Base-by-base conservation (phyloP, 139 green algal genomes). In the Chlamydomonas sp. region DNA sequence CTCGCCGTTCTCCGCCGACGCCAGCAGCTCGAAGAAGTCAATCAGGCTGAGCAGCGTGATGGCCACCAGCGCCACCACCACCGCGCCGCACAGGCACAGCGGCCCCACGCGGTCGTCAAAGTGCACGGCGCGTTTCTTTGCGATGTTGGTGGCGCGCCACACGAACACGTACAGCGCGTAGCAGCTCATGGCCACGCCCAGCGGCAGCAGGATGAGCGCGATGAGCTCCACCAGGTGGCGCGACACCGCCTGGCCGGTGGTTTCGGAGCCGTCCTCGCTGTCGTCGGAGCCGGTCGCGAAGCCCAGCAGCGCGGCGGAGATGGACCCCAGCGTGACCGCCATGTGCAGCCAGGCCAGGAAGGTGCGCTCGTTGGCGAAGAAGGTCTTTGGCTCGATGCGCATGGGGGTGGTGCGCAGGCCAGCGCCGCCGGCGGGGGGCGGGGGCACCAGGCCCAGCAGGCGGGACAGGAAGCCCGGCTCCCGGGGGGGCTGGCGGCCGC, bases 261-360 rank as follows among this genome's bases (percentile, higher is more conserved):
- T 63, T 7, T 71, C 78, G 14, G 9, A 17, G 10, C 76, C 71
- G 3, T 20, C 5, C 64, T 75, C 71, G 49, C 83, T 73, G 59
- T n/a, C 68, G 0, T 84, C 85, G 72, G 80, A 16, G 86, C 90
- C 87, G 61, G 87, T 73, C 1, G 92, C 90, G 83, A 97, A 96
- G n/a, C 95, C 95, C 62, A 97, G 91, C 91, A 98, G 91, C 66
- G 95, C 95, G 2, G 95, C 91, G 17, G 91, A 89, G 75, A 98
- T 96, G 73, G 87, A 97, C 17, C 96, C 96, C 12, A 98, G 91
- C 49, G 96, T 98, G 79, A 99, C 92, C 1, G 95, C 93, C 97
- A 99, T 99, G 92, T 98, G 95, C 74, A 99, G 93, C 97, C 97
- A 99, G 8, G 94, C 94, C 80, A 99, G 92, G 91, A 99, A 99